Conservation (phyloP, 2,329 filamentous ascomycete species). For the Xylariaceae sp. region DNA sequence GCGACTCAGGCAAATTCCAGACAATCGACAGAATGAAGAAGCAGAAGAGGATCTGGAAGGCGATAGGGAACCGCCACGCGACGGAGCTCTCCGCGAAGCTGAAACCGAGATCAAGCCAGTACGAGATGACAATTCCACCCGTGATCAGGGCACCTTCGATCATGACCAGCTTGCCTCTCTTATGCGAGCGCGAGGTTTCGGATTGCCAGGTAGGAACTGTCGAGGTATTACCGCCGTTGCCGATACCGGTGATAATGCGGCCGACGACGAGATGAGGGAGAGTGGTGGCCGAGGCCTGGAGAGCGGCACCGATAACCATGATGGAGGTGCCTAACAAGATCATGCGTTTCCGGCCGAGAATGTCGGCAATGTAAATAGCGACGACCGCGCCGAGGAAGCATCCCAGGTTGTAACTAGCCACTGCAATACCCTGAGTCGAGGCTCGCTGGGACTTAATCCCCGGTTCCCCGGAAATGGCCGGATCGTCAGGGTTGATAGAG, state of each 20-base stretch:
- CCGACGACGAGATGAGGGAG: slow-evolving; percentile 52
- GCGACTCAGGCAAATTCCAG: slow-evolving; percentile 48
- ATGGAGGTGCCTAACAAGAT: slow-evolving; percentile 53
- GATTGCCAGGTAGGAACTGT: slow-evolving; percentile 57
- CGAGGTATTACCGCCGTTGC: slow-evolving; percentile 39
- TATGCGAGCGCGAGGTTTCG: slow-evolving; percentile 52
- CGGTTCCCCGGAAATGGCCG: slow-evolving; percentile 27
- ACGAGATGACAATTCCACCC: slow-evolving; percentile 50
- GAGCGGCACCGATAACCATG: slow-evolving; percentile 50
- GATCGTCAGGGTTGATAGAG: slow-evolving; percentile 43
- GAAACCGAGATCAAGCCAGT: slow-evolving; percentile 57
- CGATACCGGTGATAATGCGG: slow-evolving; percentile 42
- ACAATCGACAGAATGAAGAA: slow-evolving; percentile 51
- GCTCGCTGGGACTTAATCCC: slow-evolving; percentile 39
- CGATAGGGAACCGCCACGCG: slow-evolving; percentile 57
- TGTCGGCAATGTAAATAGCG: slow-evolving; percentile 47
- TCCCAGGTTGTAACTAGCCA: slow-evolving; percentile 54
- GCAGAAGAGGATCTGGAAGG: slow-evolving; percentile 53
- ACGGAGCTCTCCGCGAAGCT: slow-evolving; percentile 46
- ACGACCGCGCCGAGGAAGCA: slow-evolving; percentile 49
- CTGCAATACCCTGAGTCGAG: slow-evolving; percentile 47
- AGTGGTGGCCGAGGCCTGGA: slow-evolving; percentile 37
- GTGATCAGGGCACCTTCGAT: slow-evolving; percentile 55
- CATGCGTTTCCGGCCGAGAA: slow-evolving; percentile 50
- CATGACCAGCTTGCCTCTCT: slow-evolving; percentile 56